These are phyloP conservation scores for Nicotiana noctiflora DNA, from an alignment of 257 asterid species.

Conservation along the genomic window DNA sequence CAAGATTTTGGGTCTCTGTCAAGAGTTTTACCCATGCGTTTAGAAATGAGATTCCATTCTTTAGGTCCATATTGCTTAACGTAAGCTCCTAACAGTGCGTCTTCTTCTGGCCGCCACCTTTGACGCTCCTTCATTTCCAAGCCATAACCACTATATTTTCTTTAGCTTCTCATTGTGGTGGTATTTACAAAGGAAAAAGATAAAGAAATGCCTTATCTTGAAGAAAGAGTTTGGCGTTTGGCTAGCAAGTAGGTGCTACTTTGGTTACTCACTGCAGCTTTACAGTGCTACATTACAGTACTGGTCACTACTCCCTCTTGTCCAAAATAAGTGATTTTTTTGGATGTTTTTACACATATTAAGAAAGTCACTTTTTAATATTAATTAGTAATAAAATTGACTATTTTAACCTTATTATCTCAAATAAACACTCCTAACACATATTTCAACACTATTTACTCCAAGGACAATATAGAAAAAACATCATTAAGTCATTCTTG, in stretches of 20 bases:
- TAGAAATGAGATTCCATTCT: conserved; percentile 75
- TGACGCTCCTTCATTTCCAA: conserved; percentile 72
- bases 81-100: conserved; percentile 69
- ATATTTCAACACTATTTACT: no score
- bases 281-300: background rate
- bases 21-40: conserved; percentile 50
- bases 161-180: background rate
- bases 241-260: background rate
- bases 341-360: no score
- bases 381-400: no score
- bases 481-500: no score
- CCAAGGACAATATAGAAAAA: no score
- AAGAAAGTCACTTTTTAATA: no score
- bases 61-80: conserved; percentile 78
- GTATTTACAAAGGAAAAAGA: background rate
- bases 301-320: no score
- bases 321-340: no score
- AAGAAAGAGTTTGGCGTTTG: background rate
- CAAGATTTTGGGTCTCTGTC: conserved; percentile 82
- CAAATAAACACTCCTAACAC: no score
- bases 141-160: conserved; percentile 4
- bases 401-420: no score
- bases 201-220: background rate
- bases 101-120: conserved; percentile 88
- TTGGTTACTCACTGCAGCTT: background rate